Evolutionary conservation across 2,329 filamentous ascomycete species (phyloP).

Genomic region (Nemania sp.): DNA sequence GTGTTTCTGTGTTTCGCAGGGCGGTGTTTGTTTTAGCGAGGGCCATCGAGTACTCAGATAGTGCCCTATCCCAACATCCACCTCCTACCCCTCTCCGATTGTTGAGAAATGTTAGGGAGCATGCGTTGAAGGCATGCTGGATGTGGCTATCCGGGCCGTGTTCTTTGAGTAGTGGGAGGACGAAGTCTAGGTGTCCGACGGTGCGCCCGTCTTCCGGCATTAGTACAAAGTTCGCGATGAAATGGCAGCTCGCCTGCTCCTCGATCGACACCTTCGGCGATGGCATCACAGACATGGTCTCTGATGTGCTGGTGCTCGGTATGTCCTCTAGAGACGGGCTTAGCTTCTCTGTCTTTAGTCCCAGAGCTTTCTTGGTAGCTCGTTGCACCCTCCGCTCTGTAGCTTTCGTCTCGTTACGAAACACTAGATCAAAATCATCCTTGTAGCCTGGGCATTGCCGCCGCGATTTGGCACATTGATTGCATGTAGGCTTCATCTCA

Average conservation of each 20-base stretch:
- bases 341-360: constrained; percentile 52
- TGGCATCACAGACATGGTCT: constrained; percentile 49
- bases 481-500: constrained; percentile 74
- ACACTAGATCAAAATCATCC: constrained; percentile 78
- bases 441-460: constrained; percentile 75
- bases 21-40: constrained; percentile 65
- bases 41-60: constrained; percentile 67
- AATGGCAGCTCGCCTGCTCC: constrained; percentile 69
- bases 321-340: constrained; percentile 36
- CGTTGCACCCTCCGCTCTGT: constrained; percentile 72
- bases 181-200: constrained; percentile 69
- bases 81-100: constrained; percentile 59
- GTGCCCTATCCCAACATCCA: constrained; percentile 56
- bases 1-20: constrained; percentile 62
- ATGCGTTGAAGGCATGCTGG: constrained; percentile 69
- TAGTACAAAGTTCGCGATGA: constrained; percentile 71
- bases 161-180: constrained; percentile 66
- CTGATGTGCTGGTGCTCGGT: constrained; percentile 39
- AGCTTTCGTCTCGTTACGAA: constrained; percentile 77
- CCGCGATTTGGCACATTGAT: constrained; percentile 72
- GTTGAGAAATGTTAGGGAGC: constrained; percentile 67
- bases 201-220: constrained; percentile 63
- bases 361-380: constrained; percentile 62
- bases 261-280: constrained; percentile 62
- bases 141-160: constrained; percentile 61